Evolutionary conservation across 495 filamentous ascomycete genomes (phyloP).

Genomic region (Penicillium cinerascens): DNA sequence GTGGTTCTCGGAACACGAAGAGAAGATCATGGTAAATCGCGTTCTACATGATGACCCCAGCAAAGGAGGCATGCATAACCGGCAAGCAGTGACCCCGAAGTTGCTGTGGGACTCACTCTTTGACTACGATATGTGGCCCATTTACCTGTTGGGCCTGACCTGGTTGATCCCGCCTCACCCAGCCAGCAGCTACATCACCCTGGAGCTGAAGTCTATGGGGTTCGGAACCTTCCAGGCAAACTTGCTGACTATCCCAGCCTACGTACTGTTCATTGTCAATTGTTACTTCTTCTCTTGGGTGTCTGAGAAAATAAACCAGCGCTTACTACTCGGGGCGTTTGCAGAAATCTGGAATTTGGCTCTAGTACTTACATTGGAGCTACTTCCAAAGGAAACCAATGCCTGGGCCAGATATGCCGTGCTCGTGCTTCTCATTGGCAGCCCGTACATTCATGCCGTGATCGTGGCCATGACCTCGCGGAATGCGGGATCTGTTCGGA

Average conservation of each 20-base stretch:
- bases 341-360: constrained; percentile 27
- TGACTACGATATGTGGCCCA: constrained; percentile 66
- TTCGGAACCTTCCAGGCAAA: constrained; percentile 7
- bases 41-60: constrained; percentile 67
- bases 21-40: constrained; percentile 68
- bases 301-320: constrained; percentile 46
- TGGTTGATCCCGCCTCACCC: constrained; percentile 49
- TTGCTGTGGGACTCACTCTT: constrained; percentile 51
- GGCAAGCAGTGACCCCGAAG: constrained; percentile 53
- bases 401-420: constrained; percentile 47
- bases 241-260: constrained; percentile 48
- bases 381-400: constrained; percentile 40
- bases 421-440: too few relatives aligned
- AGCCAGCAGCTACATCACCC: constrained; percentile 21
- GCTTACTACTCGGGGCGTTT: constrained; percentile 41
- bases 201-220: constrained; percentile 3
- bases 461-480: constrained; percentile 49
- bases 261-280: constrained; percentile 44
- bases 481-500: constrained; percentile 54
- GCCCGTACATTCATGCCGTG: constrained; percentile 54
- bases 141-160: constrained; percentile 56
- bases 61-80: constrained; percentile 56
- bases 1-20: constrained; percentile 63
- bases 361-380: too few relatives aligned
- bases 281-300: constrained; percentile 42